A percentile compares a stretch with the other conserved stretches of the same genome.
These are phyloP conservation scores for Drosera capensis DNA, from an alignment of 148 eudicot species.

Conservation along the genomic window DNA sequence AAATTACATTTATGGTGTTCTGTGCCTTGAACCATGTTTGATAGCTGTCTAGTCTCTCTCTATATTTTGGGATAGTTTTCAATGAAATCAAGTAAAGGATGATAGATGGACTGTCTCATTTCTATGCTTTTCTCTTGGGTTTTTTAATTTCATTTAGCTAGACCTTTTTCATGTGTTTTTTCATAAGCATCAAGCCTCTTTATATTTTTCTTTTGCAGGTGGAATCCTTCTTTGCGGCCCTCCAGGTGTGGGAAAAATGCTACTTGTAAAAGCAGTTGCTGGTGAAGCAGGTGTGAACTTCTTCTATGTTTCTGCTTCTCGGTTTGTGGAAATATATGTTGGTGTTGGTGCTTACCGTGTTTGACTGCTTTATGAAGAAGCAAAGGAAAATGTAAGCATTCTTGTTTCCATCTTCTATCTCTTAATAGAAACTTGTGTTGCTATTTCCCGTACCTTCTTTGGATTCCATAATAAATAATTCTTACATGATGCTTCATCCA, in stretches of 20 bases:
- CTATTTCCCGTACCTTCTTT: too few relatives aligned
- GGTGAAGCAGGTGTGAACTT: conserved; percentile 98
- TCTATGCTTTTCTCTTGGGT: not conserved
- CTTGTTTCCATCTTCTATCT: not conserved
- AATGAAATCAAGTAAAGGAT: too few relatives aligned
- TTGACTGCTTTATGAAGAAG: conserved; percentile 90
- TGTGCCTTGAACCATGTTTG: too few relatives aligned
- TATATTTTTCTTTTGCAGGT: conserved; percentile 22
- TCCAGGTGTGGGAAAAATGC: conserved; percentile 95
- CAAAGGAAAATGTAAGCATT: conserved; percentile 61
- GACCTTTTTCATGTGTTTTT: not conserved
- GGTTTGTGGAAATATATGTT: conserved; percentile 94
- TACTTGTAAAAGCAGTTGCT: conserved; percentile 93
- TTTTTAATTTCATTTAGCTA: too few relatives aligned
- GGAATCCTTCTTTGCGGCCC: conserved; percentile 98
- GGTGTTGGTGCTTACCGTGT: conserved; percentile 99
- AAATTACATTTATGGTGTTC: too few relatives aligned
- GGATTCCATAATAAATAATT: too few relatives aligned
- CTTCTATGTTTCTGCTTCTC: conserved; percentile 94
- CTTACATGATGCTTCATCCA: too few relatives aligned
- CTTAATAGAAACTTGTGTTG: too few relatives aligned
- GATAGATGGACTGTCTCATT: not conserved
- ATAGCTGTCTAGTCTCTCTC: too few relatives aligned
- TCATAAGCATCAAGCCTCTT: not conserved
- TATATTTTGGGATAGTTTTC: too few relatives aligned